phyloP scores from a whole-genome alignment of 1,284 basidiomycete species.

The Ceratobasidium sp. region DNA sequence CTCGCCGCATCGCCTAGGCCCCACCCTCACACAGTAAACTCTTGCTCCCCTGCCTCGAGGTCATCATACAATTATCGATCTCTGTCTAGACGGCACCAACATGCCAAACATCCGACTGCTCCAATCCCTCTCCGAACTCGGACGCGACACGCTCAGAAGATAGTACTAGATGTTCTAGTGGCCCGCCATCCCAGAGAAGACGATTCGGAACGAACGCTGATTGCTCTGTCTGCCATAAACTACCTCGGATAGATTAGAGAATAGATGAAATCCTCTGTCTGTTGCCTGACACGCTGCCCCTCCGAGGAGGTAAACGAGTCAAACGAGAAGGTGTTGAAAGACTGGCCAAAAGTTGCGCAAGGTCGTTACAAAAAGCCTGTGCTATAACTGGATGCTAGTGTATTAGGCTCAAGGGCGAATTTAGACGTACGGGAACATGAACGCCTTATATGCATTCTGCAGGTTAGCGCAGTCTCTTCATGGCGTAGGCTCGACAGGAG shows the following conservation, averaged over 20 bases:
- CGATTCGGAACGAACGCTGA: constrained; percentile 15
- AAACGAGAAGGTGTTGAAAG: not conserved
- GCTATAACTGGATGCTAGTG: constrained; percentile 35
- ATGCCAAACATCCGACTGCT: constrained; percentile 30
- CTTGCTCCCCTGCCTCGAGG: constrained; percentile 14
- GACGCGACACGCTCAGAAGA: constrained; percentile 20
- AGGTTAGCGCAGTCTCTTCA: too few relatives aligned
- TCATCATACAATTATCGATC: constrained; percentile 28
- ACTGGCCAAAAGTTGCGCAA: constrained; percentile 16
- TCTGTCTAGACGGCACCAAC: constrained; percentile 15
- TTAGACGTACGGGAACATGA: constrained; percentile 20
- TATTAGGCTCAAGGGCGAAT: constrained; percentile 39
- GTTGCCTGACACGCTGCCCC: constrained; percentile 22
- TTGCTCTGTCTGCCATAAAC: constrained; percentile 4
- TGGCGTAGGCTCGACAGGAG: not conserved
- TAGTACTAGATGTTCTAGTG: constrained; percentile 7
- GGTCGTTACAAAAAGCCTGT: constrained; percentile 19
- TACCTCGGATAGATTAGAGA: not conserved
- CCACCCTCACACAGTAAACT: constrained; percentile 4
- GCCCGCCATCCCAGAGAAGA: not conserved
- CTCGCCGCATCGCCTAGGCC: constrained; percentile 12
- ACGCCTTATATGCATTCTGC: not conserved
- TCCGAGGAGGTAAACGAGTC: constrained; percentile 23
- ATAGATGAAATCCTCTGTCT: constrained; percentile 18
- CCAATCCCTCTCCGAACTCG: constrained; percentile 33